Percentiles rank a stretch among this genome's conserved stretches.
phyloP scores from a whole-genome alignment of 2,329 filamentous ascomycete genomes.

The Botrytis tulipae region DNA sequence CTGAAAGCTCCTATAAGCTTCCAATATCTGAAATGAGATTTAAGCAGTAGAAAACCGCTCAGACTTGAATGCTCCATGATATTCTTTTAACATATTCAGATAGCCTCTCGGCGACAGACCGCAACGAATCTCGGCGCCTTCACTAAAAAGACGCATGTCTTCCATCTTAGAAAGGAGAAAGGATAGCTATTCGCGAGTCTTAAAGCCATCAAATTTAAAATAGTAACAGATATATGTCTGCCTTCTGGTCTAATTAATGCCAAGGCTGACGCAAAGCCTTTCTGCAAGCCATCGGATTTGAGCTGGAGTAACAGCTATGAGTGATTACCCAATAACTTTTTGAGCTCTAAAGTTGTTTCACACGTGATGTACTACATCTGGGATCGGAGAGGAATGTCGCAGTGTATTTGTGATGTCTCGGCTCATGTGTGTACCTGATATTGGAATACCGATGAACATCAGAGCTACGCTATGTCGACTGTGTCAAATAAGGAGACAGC shows the following conservation, averaged over 20 bases:
- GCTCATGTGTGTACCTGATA: not conserved
- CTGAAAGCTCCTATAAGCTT: not conserved
- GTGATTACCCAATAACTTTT: conserved; percentile 6
- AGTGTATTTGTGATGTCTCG: not conserved
- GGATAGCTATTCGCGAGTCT: not conserved
- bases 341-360: conserved; percentile 1
- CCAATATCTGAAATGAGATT: not conserved
- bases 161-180: conserved; percentile 1
- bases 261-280: not conserved
- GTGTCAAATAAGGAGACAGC: not conserved
- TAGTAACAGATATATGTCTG: not conserved
- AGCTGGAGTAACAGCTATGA: conserved; percentile 3
- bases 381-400: not conserved
- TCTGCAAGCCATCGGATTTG: conserved; percentile 14
- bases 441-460: not conserved
- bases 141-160: not conserved
- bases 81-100: not conserved
- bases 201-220: not conserved
- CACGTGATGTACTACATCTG: not conserved
- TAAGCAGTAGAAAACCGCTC: not conserved
- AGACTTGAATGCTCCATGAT: not conserved
- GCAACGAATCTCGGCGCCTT: not conserved
- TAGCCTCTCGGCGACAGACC: not conserved
- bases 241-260: conserved; percentile 3
- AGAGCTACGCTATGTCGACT: not conserved